Percentiles rank a stretch among this genome's conserved stretches.
Evolutionary conservation across 2,329 filamentous ascomycete genomes (phyloP).

Genomic region (Fusarium decemcellulare): DNA sequence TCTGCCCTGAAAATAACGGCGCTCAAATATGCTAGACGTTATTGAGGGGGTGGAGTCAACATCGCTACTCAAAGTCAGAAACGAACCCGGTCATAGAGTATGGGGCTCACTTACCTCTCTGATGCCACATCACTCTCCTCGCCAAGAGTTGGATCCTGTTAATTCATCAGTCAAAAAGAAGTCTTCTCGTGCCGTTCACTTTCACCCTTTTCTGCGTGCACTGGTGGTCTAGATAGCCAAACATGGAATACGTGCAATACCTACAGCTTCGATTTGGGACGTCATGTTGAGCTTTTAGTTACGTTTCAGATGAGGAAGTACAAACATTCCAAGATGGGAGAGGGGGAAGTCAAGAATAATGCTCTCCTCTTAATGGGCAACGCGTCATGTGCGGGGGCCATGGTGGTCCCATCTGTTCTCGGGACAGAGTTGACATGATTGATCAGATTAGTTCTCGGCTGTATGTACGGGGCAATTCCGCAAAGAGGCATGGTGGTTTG

Average conservation of each 20-base stretch:
- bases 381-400: not conserved
- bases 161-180: not conserved
- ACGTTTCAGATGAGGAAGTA: too few species aligned
- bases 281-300: constrained; percentile 11
- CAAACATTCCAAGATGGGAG: not conserved
- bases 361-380: not conserved
- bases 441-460: too few species aligned
- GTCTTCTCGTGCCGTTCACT: too few species aligned
- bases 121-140: constrained; percentile 20
- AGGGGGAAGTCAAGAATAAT: not conserved
- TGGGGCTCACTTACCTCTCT: constrained; percentile 6
- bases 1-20: constrained; percentile 38
- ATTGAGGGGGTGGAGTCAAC: constrained; percentile 38
- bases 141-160: constrained; percentile 28
- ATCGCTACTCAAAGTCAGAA: constrained; percentile 24
- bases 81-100: accelerated
- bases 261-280: constrained; percentile 28
- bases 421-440: too few species aligned
- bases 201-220: too few species aligned
- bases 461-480: too few species aligned
- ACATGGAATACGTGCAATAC: not conserved
- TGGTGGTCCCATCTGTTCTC: not conserved
- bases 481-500: too few species aligned
- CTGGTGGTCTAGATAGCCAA: too few species aligned
- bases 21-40: constrained; percentile 42